Evolutionary conservation across 148 eudicot species (phyloP), one percentile per base, ranked within the genome.

Genomic region (Camellia sinensis): DNA sequence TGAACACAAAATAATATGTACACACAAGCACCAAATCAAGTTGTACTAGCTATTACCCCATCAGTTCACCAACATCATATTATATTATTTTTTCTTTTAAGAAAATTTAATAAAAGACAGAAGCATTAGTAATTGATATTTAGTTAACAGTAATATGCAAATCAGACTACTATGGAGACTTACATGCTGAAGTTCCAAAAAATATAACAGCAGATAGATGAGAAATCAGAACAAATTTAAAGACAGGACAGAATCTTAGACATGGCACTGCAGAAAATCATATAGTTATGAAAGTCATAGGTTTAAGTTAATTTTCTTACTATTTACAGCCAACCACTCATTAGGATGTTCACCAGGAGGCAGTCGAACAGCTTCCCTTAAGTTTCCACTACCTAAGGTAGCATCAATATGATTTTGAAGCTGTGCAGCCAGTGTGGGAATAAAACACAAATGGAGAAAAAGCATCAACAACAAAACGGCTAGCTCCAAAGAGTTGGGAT

Each of bases 311-410:
- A 68, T 66, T 48, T 81, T 81, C 83, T 75, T 79, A 86, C 88
- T 83, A 71, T 86, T 86, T n/a, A 86, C 88, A 64, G 88, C 88
- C 45, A 86, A 79, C 88, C 88, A 86, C 79, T 86, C 88, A 72
- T 81, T 78, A n/a, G 83, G 78, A 76, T 86, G 86, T 64, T 86
- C 88, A 52, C 86, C 88, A 78, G 88, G 86, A 45, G 86, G 84
- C 45, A 83, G 64, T 29, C 78, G 78, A 61, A 86, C 86, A 56
- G 86, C 88, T 78, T 83, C 80, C 45, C 80, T 83, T 75, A 86
- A 78, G 79, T 86, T 86, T 54, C 88, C 88, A 76, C 84, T 81
- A 59, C 88, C 88, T 71, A 86, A 81, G 78, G 88, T 86, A 73
- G 86, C 84, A 78, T 83, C 84, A 74, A 86, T 86, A 69, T 86